Evolutionary conservation across 768 basidiomycete species (phyloP).

Genomic region (Russula ochroleuca): DNA sequence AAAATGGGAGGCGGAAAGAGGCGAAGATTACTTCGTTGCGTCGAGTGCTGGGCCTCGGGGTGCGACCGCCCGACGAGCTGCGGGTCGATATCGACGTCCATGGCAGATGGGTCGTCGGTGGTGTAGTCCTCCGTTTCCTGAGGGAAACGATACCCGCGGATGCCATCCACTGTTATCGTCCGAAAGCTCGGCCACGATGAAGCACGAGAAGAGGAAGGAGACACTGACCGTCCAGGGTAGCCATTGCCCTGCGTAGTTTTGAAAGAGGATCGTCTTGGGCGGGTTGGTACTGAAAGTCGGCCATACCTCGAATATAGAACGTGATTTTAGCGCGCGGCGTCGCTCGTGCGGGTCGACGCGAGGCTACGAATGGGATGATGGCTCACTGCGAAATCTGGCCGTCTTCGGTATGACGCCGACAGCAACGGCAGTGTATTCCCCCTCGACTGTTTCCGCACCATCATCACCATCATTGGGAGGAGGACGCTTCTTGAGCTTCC

Average conservation of each 20-base stretch:
- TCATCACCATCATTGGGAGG: conserved; percentile 22
- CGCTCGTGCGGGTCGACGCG: not conserved
- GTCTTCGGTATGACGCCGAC: conserved; percentile 78
- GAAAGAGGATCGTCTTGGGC: conserved; percentile 65
- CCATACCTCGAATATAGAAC: conserved; percentile 60
- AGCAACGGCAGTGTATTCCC: conserved; percentile 71
- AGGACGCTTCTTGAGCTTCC: conserved; percentile 48
- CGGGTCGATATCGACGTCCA: conserved; percentile 49
- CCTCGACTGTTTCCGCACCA: conserved; percentile 36
- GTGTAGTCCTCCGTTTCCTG: conserved; percentile 63
- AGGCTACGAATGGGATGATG: not conserved
- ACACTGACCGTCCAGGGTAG: conserved; percentile 73
- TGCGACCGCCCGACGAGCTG: conserved; percentile 30
- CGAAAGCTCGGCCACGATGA: not conserved
- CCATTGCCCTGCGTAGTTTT: conserved; percentile 67
- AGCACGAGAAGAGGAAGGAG: not conserved
- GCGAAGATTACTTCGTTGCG: conserved; percentile 55
- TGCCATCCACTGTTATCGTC: conserved; percentile 55
- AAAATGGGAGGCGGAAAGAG: conserved; percentile 89
- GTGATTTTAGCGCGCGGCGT: not conserved
- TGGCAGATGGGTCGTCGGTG: conserved; percentile 34
- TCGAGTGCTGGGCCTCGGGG: conserved; percentile 21
- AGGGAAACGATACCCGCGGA: conserved; percentile 66
- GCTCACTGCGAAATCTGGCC: conserved; percentile 83
- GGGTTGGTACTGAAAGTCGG: conserved; percentile 87